Evolutionary conservation across 495 filamentous ascomycete genomes (phyloP).

Genomic region (Aspergillus carlsbadensis): DNA sequence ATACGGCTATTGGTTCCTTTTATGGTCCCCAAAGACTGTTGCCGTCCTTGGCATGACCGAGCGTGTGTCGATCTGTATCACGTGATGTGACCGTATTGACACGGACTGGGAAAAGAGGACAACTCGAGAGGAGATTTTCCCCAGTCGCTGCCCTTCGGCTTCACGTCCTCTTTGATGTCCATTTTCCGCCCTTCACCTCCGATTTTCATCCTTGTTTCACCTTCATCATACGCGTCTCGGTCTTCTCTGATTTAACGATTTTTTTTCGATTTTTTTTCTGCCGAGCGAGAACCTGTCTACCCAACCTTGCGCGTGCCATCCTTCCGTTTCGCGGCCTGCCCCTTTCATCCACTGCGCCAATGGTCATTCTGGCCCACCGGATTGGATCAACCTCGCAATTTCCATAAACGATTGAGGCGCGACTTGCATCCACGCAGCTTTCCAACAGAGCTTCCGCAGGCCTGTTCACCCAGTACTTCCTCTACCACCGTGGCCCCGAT

Average conservation of each 20-base stretch:
- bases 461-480: constrained; percentile 13
- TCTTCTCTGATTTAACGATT: neutral
- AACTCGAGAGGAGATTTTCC: constrained; percentile 12
- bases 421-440: neutral
- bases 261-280: constrained; percentile 10
- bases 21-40: constrained; percentile 1
- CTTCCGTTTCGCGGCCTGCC: constrained; percentile 2
- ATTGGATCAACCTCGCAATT: constrained; percentile 5
- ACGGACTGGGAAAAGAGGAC: neutral
- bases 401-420: neutral
- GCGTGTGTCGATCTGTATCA: constrained; percentile 11
- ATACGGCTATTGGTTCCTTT: constrained; percentile 10
- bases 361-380: constrained; percentile 19
- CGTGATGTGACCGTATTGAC: neutral
- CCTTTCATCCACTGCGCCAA: constrained; percentile 17
- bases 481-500: constrained; percentile 46
- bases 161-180: constrained; percentile 8
- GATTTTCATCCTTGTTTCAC: constrained; percentile 8
- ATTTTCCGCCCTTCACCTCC: constrained; percentile 6
- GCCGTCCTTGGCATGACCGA: constrained; percentile 2
- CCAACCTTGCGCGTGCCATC: constrained; percentile 8
- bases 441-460: constrained; percentile 6
- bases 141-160: constrained; percentile 5
- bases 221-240: neutral
- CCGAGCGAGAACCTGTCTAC: neutral